A percentile compares a stretch with the other conserved stretches of the same genome.
Conservation (phyloP, 768 basidiomycete genomes). For the Amanita rimosa region DNA sequence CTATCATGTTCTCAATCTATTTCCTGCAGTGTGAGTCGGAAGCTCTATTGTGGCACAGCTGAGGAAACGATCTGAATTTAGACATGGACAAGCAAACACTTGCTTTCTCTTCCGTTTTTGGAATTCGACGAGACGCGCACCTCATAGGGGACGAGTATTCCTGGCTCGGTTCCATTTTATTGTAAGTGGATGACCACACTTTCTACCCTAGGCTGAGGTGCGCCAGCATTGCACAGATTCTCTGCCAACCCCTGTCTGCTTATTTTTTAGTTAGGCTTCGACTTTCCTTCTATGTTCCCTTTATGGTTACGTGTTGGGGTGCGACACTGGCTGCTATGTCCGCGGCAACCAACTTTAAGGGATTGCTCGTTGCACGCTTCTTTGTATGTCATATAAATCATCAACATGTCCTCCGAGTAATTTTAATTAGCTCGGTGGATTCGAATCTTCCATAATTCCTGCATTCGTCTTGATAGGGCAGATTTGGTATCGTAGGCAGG, state of each 20-base stretch:
- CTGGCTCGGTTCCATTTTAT: constrained; percentile 20
- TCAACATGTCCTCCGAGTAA: neutral
- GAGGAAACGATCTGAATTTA: constrained; percentile 1
- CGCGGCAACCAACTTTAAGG: constrained; percentile 18
- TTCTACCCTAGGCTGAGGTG: neutral
- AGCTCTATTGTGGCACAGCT: neutral
- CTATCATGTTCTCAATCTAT: constrained; percentile 19
- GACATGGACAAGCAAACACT: constrained; percentile 25
- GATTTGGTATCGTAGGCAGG: constrained; percentile 24
- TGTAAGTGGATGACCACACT: constrained; percentile 11
- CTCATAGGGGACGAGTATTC: constrained; percentile 23
- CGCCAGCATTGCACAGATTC: constrained; percentile 19
- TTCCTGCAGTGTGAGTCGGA: constrained; percentile 17
- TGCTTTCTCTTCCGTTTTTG: constrained; percentile 22
- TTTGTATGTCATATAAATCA: constrained; percentile 15
- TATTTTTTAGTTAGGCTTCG: constrained; percentile 21
- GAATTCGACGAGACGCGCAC: constrained; percentile 17
- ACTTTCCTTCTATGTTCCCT: constrained; percentile 19
- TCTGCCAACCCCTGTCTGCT: constrained; percentile 21
- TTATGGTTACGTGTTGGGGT: constrained; percentile 23
- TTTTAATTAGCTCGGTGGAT: constrained; percentile 18
- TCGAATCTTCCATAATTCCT: constrained; percentile 20
- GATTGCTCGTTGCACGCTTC: constrained; percentile 19
- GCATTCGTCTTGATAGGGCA: constrained; percentile 21
- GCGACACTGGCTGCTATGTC: constrained; percentile 19